These are phyloP conservation scores for Podaxis sp. DNA, from an alignment of 768 basidiomycete species.

Conservation along the genomic window DNA sequence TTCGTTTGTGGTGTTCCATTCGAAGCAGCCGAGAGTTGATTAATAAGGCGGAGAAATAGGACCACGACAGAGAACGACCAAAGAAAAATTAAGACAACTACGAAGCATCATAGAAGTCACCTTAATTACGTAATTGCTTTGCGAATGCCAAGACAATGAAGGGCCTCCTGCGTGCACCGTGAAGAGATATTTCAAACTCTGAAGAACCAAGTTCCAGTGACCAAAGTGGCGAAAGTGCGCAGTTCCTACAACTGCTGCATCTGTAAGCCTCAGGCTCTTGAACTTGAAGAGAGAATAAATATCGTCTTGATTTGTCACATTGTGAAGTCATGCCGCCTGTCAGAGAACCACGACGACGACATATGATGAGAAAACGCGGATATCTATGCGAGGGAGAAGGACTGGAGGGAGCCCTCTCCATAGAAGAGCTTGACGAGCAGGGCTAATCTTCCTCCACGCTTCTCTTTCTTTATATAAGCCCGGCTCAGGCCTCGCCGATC, in stretches of 20 bases:
- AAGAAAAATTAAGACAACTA: neutral
- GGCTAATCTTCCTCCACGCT: conserved; percentile 1
- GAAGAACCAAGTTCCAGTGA: no score
- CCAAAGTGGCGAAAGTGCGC: no score
- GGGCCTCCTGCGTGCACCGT: no score
- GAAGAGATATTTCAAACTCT: no score
- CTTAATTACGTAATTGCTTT: neutral
- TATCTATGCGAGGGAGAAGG: neutral
- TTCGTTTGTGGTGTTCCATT: no score
- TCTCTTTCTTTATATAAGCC: neutral
- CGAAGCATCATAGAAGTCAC: neutral
- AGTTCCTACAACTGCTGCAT: neutral
- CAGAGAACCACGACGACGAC: neutral
- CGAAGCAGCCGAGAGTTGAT: neutral
- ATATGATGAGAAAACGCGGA: conserved; percentile 4
- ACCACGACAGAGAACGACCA: neutral
- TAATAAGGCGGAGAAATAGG: neutral
- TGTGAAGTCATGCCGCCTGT: neutral
- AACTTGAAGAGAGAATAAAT: neutral
- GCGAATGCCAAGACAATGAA: neutral
- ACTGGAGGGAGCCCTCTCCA: neutral
- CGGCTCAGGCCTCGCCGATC: neutral
- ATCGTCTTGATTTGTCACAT: neutral
- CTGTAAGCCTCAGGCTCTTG: neutral
- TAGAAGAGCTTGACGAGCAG: neutral